Percentiles rank a stretch among this genome's conserved stretches.
phyloP scores from a whole-genome alignment of 2,329 filamentous ascomycete genomes.

The Parascedosporium putredinis region DNA sequence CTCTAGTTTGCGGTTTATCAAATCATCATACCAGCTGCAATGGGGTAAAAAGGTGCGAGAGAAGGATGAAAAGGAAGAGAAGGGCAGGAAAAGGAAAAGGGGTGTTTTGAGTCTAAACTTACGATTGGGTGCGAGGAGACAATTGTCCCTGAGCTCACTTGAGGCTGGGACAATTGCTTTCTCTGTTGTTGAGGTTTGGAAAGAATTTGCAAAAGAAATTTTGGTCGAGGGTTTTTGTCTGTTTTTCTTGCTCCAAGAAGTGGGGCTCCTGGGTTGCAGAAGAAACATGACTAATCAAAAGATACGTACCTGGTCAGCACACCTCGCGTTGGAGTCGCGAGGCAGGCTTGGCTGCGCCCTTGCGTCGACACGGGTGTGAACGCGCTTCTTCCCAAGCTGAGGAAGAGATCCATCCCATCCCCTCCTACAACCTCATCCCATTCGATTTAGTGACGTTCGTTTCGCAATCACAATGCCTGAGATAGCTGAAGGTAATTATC shows the following conservation, averaged over 20 bases:
- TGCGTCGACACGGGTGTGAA: background rate
- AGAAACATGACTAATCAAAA: background rate
- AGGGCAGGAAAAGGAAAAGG: background rate
- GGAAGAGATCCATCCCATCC: background rate
- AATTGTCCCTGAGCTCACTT: background rate
- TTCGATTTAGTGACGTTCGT: no score
- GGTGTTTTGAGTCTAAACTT: no score
- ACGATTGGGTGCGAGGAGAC: no score
- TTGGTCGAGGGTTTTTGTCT: background rate
- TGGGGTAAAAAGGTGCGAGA: slow-evolving; percentile 8
- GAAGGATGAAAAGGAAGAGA: background rate
- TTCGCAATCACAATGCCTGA: slow-evolving; percentile 56
- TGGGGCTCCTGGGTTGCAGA: background rate
- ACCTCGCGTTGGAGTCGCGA: slow-evolving; percentile 1
- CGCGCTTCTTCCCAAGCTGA: background rate
- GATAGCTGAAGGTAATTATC: slow-evolving; percentile 49
- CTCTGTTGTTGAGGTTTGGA: background rate
- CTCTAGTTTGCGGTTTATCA: slow-evolving; percentile 87
- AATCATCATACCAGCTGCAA: slow-evolving; percentile 56
- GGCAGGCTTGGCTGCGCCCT: background rate
- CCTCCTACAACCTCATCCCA: no score
- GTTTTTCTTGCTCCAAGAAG: no score
- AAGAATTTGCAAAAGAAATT: background rate
- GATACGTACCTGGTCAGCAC: background rate
- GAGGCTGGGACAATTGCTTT: background rate